These are phyloP conservation scores for Hymenoscyphus fructigenus DNA, from an alignment of 2,329 filamentous ascomycete genomes.

Conservation along the genomic window DNA sequence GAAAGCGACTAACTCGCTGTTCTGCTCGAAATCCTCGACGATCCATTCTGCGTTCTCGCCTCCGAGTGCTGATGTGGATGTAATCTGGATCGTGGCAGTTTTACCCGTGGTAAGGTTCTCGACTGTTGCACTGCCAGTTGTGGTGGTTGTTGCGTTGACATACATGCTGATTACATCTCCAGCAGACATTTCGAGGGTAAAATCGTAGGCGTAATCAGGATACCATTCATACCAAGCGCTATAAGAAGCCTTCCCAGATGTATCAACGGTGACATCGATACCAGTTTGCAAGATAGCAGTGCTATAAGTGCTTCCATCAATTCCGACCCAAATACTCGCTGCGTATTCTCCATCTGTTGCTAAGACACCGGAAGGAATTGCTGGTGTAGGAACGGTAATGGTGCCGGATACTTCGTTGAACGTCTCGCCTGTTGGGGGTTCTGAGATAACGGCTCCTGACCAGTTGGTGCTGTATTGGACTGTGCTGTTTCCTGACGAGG, in stretches of 20 bases:
- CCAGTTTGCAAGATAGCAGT: slow-evolving; percentile 55
- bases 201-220: slow-evolving; percentile 40
- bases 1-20: slow-evolving; percentile 41
- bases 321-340: slow-evolving; percentile 57
- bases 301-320: slow-evolving; percentile 56
- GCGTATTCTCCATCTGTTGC: slow-evolving; percentile 22
- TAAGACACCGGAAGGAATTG: slow-evolving; percentile 3
- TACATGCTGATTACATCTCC: slow-evolving; percentile 38
- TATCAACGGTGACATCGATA: slow-evolving; percentile 47
- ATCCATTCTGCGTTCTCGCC: slow-evolving; percentile 52
- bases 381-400: slow-evolving; percentile 39
- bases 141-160: slow-evolving; percentile 40
- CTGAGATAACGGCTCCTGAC: slow-evolving; percentile 40
- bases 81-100: slow-evolving; percentile 43
- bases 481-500: neutral
- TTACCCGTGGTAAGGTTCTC: slow-evolving; percentile 47
- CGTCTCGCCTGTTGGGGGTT: slow-evolving; percentile 28
- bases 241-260: slow-evolving; percentile 41
- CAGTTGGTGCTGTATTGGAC: slow-evolving; percentile 36
- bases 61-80: slow-evolving; percentile 36
- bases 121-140: slow-evolving; percentile 43
- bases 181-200: slow-evolving; percentile 41
- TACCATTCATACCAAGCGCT: slow-evolving; percentile 61
- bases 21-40: slow-evolving; percentile 47
- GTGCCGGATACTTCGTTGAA: slow-evolving; percentile 40